Conservation (phyloP, 352 stramenopile genomes). For the Globisporangium iwayamae region DNA sequence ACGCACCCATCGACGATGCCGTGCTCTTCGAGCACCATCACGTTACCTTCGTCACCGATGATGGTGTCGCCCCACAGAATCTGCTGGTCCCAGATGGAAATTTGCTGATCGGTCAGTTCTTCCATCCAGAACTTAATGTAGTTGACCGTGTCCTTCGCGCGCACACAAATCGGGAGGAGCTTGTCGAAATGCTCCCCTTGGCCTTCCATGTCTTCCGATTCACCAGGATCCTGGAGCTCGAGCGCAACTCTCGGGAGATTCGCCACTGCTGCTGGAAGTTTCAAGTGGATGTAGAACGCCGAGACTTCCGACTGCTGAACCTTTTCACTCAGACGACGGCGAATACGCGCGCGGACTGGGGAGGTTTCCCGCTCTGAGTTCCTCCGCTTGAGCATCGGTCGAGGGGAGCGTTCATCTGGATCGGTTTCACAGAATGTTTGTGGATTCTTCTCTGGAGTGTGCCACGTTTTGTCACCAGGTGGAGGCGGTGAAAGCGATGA, state of each 20-base stretch:
- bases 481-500: constrained; percentile 64
- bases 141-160: constrained; percentile 65
- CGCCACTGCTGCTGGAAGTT: constrained; percentile 54
- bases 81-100: constrained; percentile 81
- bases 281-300: constrained; percentile 64
- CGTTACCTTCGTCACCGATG: constrained; percentile 67
- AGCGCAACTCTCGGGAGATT: constrained; percentile 62
- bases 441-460: constrained; percentile 18
- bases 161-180: constrained; percentile 59
- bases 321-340: constrained; percentile 45
- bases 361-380: constrained; percentile 46
- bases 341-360: constrained; percentile 50
- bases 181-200: constrained; percentile 16
- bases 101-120: constrained; percentile 70
- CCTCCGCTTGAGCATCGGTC: constrained; percentile 25
- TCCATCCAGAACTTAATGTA: constrained; percentile 85
- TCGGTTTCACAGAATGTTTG: constrained; percentile 20
- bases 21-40: constrained; percentile 73
- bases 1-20: constrained; percentile 63
- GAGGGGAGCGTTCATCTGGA: constrained; percentile 25
- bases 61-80: constrained; percentile 75
- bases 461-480: constrained; percentile 48
- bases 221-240: constrained; percentile 60
- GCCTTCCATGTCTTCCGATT: constrained; percentile 14
- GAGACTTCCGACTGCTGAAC: constrained; percentile 44